Conservation (phyloP, 2,329 filamentous ascomycete genomes). For the Xylaria sp. region DNA sequence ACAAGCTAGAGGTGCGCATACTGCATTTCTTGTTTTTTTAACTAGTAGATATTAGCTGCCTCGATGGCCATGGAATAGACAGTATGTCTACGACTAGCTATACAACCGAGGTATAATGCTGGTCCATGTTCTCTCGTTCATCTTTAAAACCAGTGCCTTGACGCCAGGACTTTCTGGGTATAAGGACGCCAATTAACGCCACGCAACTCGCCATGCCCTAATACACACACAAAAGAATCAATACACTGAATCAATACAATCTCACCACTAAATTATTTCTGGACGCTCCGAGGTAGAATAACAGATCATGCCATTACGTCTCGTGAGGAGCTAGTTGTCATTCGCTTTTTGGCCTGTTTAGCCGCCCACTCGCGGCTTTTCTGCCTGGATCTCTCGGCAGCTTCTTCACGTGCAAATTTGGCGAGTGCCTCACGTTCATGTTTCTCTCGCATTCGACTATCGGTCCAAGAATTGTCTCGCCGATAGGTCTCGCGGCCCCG, state of each 20-base stretch:
- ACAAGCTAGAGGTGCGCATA: not conserved
- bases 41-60: constrained; percentile 11
- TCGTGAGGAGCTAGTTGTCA: constrained; percentile 44
- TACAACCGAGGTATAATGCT: constrained; percentile 17
- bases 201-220: constrained; percentile 17
- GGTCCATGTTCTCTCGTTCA: not conserved
- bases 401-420: constrained; percentile 67
- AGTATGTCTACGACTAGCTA: constrained; percentile 6
- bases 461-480: constrained; percentile 61
- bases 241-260: constrained; percentile 41
- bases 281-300: not conserved
- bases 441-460: constrained; percentile 64
- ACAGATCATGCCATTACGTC: constrained; percentile 38
- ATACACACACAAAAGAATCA: constrained; percentile 18
- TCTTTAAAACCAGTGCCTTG: constrained; percentile 11
- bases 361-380: constrained; percentile 72
- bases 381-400: constrained; percentile 69
- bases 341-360: constrained; percentile 61
- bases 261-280: constrained; percentile 13
- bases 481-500: constrained; percentile 66
- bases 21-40: not conserved
- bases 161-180: constrained; percentile 30
- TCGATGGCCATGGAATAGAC: constrained; percentile 11
- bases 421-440: constrained; percentile 65
- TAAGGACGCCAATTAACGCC: constrained; percentile 32